These are phyloP conservation scores for Rhizopus sp. DNA, from an alignment of 371 early-diverging fungal genomes.

Conservation along the genomic window DNA sequence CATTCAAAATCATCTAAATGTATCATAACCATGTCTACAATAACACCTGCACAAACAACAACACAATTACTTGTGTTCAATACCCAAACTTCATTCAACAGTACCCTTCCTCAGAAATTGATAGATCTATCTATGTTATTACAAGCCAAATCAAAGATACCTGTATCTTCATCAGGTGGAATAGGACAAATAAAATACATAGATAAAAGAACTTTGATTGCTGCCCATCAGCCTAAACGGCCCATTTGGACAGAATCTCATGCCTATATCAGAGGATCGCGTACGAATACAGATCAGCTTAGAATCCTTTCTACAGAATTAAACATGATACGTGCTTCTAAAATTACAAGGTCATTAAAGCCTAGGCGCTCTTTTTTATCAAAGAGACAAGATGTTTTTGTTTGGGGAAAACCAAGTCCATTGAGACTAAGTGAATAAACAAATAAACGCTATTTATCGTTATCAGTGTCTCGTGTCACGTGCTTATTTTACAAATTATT, in stretches of 20 bases:
- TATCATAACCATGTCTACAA: constrained; percentile 14
- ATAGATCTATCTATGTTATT: constrained; percentile 14
- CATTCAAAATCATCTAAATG: neutral
- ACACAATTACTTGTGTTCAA: constrained; percentile 18
- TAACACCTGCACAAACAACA: constrained; percentile 24
- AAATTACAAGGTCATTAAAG: constrained; percentile 22
- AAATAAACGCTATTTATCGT: neutral
- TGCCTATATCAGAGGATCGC: constrained; percentile 21
- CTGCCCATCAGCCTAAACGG: constrained; percentile 17
- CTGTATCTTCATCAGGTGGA: constrained; percentile 7
- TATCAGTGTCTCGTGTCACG: neutral
- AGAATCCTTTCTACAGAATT: constrained; percentile 19
- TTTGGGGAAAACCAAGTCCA: constrained; percentile 23
- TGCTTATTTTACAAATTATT: too few species aligned
- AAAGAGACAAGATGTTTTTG: constrained; percentile 21
- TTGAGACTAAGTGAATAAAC: constrained; percentile 3
- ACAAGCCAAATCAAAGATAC: constrained; percentile 15
- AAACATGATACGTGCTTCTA: constrained; percentile 28
- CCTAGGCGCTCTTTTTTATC: constrained; percentile 19
- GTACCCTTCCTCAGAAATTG: constrained; percentile 11
- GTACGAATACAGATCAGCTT: constrained; percentile 16
- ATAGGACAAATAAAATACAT: constrained; percentile 11
- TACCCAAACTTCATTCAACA: constrained; percentile 6
- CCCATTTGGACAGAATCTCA: constrained; percentile 26
- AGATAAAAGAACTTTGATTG: constrained; percentile 8